These are phyloP conservation scores for Vaccinium corymbosum DNA, from an alignment of 148 eudicot genomes.

Conservation along the genomic window DNA sequence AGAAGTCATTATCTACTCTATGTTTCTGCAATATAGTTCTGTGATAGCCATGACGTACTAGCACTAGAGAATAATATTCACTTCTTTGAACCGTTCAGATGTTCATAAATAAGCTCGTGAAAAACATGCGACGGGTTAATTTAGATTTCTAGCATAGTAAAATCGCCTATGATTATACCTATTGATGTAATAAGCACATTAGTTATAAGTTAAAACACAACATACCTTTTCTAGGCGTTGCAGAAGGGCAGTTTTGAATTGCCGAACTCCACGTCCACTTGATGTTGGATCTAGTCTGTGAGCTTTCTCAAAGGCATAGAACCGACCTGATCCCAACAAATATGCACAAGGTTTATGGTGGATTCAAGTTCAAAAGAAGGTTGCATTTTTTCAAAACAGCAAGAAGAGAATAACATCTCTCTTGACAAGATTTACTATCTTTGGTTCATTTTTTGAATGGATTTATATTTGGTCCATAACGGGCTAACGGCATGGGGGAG, in stretches of 20 bases:
- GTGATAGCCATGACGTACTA: background rate
- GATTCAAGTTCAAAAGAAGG: background rate
- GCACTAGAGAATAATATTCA: background rate
- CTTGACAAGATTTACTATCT: background rate
- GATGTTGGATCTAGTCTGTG: constrained; percentile 68
- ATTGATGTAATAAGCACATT: background rate
- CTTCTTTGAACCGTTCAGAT: background rate
- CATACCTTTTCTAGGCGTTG: constrained; percentile 65
- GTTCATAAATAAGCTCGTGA: background rate
- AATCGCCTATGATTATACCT: background rate
- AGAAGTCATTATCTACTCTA: background rate
- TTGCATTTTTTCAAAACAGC: background rate
- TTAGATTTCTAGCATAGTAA: background rate
- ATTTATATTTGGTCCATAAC: background rate
- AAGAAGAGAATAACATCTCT: background rate
- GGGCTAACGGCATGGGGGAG: background rate
- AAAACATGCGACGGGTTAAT: background rate
- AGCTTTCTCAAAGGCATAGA: constrained; percentile 72
- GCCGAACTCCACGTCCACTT: constrained; percentile 78
- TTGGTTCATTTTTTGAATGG: too few relatives aligned
- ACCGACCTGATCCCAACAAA: constrained; percentile 46
- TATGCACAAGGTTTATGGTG: background rate
- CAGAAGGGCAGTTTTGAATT: constrained; percentile 65
- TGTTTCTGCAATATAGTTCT: background rate
- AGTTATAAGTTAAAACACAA: background rate